Percentiles rank a stretch among this genome's conserved stretches.
phyloP scores from a whole-genome alignment of 345 rosid species.

The Moricandia arvensis region DNA sequence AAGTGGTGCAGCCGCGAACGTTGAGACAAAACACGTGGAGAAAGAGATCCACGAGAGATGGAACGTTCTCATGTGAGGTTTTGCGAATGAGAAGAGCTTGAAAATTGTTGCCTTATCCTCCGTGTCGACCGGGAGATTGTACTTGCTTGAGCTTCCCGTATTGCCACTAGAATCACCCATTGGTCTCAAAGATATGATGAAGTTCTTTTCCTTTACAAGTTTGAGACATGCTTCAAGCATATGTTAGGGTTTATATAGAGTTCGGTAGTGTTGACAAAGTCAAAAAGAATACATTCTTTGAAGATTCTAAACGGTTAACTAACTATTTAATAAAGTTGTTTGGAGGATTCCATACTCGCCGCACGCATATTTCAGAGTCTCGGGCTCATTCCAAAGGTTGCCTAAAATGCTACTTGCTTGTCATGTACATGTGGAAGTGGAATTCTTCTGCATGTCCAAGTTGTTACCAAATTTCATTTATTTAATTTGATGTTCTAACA shows the following conservation, averaged over 20 bases:
- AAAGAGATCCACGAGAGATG: constrained; percentile 86
- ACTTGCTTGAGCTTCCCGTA: constrained; percentile 69
- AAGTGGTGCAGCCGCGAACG: constrained; percentile 82
- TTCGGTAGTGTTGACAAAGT: constrained; percentile 4
- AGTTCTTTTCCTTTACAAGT: neutral
- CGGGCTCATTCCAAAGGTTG: constrained; percentile 28
- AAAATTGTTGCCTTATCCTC: constrained; percentile 68
- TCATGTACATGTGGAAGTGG: neutral
- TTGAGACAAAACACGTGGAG: constrained; percentile 74
- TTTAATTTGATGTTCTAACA: neutral
- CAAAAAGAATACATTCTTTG: constrained; percentile 13
- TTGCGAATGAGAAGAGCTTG: constrained; percentile 59
- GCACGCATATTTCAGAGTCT: constrained; percentile 20
- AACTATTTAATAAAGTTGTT: neutral
- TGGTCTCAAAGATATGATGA: neutral
- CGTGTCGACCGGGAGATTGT: constrained; percentile 56
- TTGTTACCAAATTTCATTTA: neutral
- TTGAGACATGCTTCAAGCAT: neutral
- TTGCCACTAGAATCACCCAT: constrained; percentile 35
- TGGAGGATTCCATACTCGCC: constrained; percentile 23
- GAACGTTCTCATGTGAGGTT: constrained; percentile 81
- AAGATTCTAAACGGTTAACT: constrained; percentile 38
- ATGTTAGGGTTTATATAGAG: constrained; percentile 20
- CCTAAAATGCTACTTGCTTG: neutral
- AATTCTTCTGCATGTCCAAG: neutral